These are phyloP conservation scores for Stentor roeselii DNA, from an alignment of 73 alveolate genomes.

Conservation along the genomic window DNA sequence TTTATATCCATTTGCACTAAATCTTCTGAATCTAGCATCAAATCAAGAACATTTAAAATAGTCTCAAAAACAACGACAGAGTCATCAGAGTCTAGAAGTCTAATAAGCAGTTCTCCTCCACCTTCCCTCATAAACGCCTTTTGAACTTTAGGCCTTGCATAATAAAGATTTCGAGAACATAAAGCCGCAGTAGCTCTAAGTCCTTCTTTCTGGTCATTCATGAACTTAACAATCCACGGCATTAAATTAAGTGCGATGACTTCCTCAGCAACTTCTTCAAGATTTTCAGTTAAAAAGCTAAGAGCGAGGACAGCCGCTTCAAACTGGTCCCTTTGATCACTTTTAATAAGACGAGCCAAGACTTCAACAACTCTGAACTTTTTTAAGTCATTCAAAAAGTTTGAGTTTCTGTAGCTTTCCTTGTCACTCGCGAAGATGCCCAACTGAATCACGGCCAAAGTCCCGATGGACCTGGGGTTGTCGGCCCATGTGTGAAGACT, in stretches of 20 bases:
- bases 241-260: not conserved
- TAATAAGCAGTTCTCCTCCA: not conserved
- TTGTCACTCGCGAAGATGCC: conserved; percentile 16
- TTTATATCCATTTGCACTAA: not conserved
- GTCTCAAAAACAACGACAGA: conserved; percentile 12
- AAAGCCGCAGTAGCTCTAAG: conserved; percentile 22
- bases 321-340: conserved; percentile 1
- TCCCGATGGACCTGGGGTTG: conserved; percentile 1
- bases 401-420: not conserved
- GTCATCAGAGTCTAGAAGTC: not conserved
- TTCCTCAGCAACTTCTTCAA: not conserved
- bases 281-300: conserved; percentile 12
- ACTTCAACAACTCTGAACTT: not conserved
- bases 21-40: conserved; percentile 1
- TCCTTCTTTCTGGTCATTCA: conserved; percentile 22
- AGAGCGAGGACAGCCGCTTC: conserved; percentile 21
- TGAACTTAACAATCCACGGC: not conserved
- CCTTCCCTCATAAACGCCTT: not conserved
- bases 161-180: conserved; percentile 5
- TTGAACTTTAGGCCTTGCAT: conserved; percentile 26
- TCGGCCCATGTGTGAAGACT: conserved; percentile 22
- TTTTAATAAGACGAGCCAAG: not conserved
- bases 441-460: conserved; percentile 3
- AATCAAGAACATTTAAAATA: conserved; percentile 4
- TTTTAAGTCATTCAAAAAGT: not conserved